A percentile compares a stretch with the other conserved stretches of the same genome.
Evolutionary conservation across 2,329 filamentous ascomycete species (phyloP).

Genomic region (Thielaviopsis euricoi): DNA sequence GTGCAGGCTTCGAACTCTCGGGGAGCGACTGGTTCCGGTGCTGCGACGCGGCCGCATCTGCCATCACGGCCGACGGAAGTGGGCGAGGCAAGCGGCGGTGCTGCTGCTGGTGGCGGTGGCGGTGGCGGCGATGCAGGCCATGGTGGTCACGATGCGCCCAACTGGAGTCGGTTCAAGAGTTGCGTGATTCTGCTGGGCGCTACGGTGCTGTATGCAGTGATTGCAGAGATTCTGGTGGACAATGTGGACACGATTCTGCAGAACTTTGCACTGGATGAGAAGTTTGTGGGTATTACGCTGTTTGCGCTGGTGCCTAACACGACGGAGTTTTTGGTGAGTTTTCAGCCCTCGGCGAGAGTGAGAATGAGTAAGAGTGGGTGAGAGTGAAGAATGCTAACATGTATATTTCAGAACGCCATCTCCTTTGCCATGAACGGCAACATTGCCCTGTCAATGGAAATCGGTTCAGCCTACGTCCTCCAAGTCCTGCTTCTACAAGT

Average conservation of each 20-base stretch:
- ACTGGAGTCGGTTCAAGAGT: slow-evolving; percentile 90
- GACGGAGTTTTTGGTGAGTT: slow-evolving; percentile 78
- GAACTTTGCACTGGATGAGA: slow-evolving; percentile 83
- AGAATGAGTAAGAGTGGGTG: no score
- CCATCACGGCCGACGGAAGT: slow-evolving; percentile 11
- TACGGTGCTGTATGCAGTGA: slow-evolving; percentile 85
- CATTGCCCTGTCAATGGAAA: slow-evolving; percentile 97
- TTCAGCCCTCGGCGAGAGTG: slow-evolving; percentile 6
- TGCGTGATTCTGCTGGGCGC: slow-evolving; percentile 75
- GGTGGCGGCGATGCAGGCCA: slow-evolving; percentile 23
- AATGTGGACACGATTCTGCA: slow-evolving; percentile 93
- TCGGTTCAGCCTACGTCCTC: slow-evolving; percentile 88
- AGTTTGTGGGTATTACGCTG: slow-evolving; percentile 90
- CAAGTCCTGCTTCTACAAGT: slow-evolving; percentile 94
- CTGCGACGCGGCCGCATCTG: slow-evolving; percentile 2
- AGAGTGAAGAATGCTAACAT: slow-evolving; percentile 7
- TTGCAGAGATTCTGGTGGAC: slow-evolving; percentile 91
- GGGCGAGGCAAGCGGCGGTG: slow-evolving; percentile 13
- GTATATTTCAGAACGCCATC: slow-evolving; percentile 65
- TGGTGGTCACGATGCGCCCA: slow-evolving; percentile 91
- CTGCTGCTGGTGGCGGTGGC: slow-evolving; percentile 12
- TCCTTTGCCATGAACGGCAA: slow-evolving; percentile 99
- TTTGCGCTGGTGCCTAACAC: slow-evolving; percentile 97
- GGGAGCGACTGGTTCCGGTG: neutral
- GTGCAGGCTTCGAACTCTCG: slow-evolving; percentile 21